Evolutionary conservation across 1,284 basidiomycete species (phyloP).

Genomic region (Cutaneotrichosporon dermatis): DNA sequence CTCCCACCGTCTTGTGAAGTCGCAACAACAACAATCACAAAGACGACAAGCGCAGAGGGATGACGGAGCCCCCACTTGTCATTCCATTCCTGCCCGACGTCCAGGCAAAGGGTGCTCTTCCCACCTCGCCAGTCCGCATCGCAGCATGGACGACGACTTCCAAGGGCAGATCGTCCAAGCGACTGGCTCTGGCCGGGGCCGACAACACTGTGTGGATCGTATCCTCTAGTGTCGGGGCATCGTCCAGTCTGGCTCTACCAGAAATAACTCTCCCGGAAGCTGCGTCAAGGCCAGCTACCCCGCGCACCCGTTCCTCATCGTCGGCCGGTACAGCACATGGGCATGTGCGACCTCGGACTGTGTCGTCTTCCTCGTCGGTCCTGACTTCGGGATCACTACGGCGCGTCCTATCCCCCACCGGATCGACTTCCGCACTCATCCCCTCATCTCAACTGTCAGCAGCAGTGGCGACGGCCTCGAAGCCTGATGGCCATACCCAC

Average conservation of each 20-base stretch:
- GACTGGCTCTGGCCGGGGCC: constrained; percentile 29
- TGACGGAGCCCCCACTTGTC: constrained; percentile 16
- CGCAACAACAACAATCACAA: background rate
- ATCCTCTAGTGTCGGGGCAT: constrained; percentile 2
- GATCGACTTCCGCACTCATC: constrained; percentile 3
- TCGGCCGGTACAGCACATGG: constrained; percentile 16
- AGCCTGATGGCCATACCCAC: constrained; percentile 17
- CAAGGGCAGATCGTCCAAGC: constrained; percentile 21
- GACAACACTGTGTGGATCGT: constrained; percentile 43
- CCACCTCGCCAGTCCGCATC: constrained; percentile 28
- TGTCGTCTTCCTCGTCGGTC: constrained; percentile 31
- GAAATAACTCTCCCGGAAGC: constrained; percentile 5
- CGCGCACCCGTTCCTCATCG: constrained; percentile 18
- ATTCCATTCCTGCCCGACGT: constrained; percentile 33
- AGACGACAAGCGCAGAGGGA: background rate
- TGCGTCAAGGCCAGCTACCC: constrained; percentile 15
- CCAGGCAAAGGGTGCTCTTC: constrained; percentile 19
- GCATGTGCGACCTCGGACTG: constrained; percentile 22
- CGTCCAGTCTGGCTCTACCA: background rate
- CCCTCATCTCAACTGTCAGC: constrained; percentile 5
- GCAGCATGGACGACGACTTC: constrained; percentile 29
- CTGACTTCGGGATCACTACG: constrained; percentile 21
- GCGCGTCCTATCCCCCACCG: constrained; percentile 34
- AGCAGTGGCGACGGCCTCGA: constrained; percentile 23
- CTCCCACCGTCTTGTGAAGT: too few species aligned